Conservation (phyloP, 2,329 filamentous ascomycete species). For the Lachnellula hyalina region DNA sequence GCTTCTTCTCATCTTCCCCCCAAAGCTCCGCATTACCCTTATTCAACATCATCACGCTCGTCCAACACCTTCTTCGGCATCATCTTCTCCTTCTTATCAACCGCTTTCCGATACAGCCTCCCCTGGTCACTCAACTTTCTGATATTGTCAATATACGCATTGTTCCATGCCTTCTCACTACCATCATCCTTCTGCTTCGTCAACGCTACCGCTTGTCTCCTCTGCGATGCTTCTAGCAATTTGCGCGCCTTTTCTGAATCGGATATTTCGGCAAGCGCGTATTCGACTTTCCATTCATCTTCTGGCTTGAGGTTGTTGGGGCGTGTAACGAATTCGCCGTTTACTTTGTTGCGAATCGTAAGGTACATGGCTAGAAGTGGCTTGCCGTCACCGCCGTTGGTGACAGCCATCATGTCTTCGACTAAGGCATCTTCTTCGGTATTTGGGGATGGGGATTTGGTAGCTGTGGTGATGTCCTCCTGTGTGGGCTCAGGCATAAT, state of each 20-base stretch:
- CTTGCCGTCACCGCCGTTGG: neutral
- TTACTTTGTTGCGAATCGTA: slow-evolving; percentile 66
- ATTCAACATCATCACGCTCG: neutral
- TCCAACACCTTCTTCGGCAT: slow-evolving; percentile 45
- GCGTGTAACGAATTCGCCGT: slow-evolving; percentile 57
- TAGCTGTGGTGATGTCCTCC: neutral
- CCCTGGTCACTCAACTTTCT: slow-evolving; percentile 49
- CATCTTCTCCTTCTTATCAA: slow-evolving; percentile 47
- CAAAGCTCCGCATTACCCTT: neutral
- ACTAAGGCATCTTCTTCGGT: neutral
- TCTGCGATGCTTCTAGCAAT: slow-evolving; percentile 52
- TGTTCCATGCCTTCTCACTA: slow-evolving; percentile 14
- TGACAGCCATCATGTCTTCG: neutral
- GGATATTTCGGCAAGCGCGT: slow-evolving; percentile 62
- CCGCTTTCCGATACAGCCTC: slow-evolving; percentile 48
- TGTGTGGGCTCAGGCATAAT: neutral
- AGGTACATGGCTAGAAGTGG: slow-evolving; percentile 51
- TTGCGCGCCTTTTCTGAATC: slow-evolving; percentile 35
- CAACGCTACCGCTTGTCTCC: slow-evolving; percentile 45
- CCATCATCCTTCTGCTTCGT: slow-evolving; percentile 34
- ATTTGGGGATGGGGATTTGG: neutral
- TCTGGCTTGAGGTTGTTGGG: slow-evolving; percentile 43
- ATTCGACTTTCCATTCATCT: slow-evolving; percentile 70
- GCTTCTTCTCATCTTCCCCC: too few species aligned
- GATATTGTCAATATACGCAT: slow-evolving; percentile 32